These are phyloP conservation scores for Puccinia novopanici DNA, from an alignment of 1,284 basidiomycete genomes.

Conservation along the genomic window DNA sequence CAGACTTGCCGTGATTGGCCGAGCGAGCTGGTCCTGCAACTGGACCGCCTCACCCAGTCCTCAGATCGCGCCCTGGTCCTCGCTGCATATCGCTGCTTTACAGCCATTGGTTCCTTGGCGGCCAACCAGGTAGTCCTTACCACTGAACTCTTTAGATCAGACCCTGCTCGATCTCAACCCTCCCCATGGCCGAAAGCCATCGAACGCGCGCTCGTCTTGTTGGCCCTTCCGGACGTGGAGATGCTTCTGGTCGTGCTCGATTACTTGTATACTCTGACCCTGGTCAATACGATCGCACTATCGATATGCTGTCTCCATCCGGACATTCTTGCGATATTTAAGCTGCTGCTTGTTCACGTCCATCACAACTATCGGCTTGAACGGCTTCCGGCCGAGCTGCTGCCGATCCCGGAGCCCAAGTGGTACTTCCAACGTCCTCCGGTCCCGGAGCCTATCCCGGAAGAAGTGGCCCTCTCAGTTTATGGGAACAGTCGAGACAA, in stretches of 20 bases:
- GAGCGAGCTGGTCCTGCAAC: not conserved
- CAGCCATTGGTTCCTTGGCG: not conserved
- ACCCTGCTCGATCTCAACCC: not conserved
- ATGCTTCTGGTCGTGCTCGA: conserved; percentile 33
- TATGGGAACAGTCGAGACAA: not conserved
- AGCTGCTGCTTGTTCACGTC: conserved; percentile 19
- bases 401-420: conserved; percentile 4
- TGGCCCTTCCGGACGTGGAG: conserved; percentile 38
- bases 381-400: not conserved
- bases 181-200: conserved; percentile 24
- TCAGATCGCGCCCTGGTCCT: conserved; percentile 36
- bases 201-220: conserved; percentile 11
- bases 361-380: conserved; percentile 30
- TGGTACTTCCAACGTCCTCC: conserved; percentile 40
- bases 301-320: conserved; percentile 10
- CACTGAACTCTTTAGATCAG: not conserved
- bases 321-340: conserved; percentile 15
- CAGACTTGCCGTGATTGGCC: conserved; percentile 3
- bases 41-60: conserved; percentile 22
- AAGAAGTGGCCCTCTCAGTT: not conserved
- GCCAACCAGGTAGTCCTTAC: conserved; percentile 13
- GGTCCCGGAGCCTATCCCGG: not conserved
- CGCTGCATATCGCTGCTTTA: conserved; percentile 27
- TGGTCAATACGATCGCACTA: not conserved
- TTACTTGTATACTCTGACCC: conserved; percentile 41